phyloP scores from a whole-genome alignment of 257 asterid species.

The Rubia yunnanensis region DNA sequence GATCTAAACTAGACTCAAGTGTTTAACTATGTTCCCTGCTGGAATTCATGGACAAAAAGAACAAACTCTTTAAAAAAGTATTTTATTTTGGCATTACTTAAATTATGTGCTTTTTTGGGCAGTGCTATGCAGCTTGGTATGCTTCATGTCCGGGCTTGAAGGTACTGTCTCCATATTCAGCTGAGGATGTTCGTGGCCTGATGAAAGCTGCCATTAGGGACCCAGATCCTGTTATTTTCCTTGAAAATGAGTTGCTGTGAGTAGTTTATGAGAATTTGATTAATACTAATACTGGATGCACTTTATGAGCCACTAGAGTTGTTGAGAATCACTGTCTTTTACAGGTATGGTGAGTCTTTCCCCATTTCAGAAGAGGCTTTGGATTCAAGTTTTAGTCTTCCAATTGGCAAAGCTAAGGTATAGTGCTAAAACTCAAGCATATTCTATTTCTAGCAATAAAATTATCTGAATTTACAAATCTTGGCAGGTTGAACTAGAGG shows the following conservation, averaged over 20 bases:
- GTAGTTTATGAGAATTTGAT: constrained; percentile 5
- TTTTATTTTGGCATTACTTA: not conserved
- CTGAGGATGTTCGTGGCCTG: constrained; percentile 47
- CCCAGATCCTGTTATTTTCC: constrained; percentile 48
- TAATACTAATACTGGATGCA: constrained; percentile 1
- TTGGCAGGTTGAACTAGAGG: constrained; percentile 31
- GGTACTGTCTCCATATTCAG: constrained; percentile 36
- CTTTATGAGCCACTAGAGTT: not conserved
- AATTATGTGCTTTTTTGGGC: constrained; percentile 3
- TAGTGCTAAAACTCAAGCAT: not conserved
- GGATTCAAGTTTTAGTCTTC: constrained; percentile 37
- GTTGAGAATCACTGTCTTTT: not conserved
- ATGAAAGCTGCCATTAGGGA: constrained; percentile 46
- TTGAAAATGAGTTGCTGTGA: constrained; percentile 43
- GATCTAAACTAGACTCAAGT: not conserved
- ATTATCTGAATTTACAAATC: not conserved
- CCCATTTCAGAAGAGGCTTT: constrained; percentile 35
- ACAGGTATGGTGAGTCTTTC: constrained; percentile 41
- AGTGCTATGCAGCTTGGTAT: constrained; percentile 49
- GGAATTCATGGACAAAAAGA: not conserved
- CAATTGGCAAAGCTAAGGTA: constrained; percentile 49
- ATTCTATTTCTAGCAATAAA: not conserved
- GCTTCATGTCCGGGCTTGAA: constrained; percentile 38
- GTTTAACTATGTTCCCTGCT: not conserved
- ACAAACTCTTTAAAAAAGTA: not conserved